These are phyloP conservation scores for Leucosporidium creatinivorum DNA, from an alignment of 768 basidiomycete species.

Conservation along the genomic window DNA sequence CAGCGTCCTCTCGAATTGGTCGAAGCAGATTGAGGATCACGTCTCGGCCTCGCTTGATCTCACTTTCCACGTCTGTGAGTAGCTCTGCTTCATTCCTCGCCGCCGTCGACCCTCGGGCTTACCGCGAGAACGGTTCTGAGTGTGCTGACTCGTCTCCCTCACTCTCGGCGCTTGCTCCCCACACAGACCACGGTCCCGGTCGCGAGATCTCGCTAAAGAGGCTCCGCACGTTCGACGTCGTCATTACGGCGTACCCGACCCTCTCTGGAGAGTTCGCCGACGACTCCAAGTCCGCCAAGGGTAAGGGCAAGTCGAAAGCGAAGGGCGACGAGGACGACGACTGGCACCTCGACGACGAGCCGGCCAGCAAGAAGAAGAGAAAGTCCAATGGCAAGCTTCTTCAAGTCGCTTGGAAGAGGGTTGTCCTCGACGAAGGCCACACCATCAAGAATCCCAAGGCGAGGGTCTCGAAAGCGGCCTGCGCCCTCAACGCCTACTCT, in stretches of 20 bases:
- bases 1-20: not conserved
- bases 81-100: no score
- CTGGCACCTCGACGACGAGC: not conserved
- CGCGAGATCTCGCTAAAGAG: not conserved
- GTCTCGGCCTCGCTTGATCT: not conserved
- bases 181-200: not conserved
- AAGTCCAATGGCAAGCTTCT: not conserved
- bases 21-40: not conserved
- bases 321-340: not conserved
- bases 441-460: not conserved
- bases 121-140: no score
- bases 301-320: not conserved
- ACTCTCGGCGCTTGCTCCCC: no score
- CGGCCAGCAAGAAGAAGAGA: not conserved
- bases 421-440: not conserved
- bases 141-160: not conserved
- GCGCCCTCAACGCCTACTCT: not conserved
- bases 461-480: not conserved
- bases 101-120: no score
- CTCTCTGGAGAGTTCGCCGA: not conserved
- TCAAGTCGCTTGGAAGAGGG: not conserved
- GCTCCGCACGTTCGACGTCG: not conserved
- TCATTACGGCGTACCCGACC: not conserved
- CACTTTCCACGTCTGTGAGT: not conserved
- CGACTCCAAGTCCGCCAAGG: not conserved